Percentiles rank a stretch among this genome's conserved stretches.
phyloP scores from a whole-genome alignment of 345 rosid species.

The Odontarrhena argentea region DNA sequence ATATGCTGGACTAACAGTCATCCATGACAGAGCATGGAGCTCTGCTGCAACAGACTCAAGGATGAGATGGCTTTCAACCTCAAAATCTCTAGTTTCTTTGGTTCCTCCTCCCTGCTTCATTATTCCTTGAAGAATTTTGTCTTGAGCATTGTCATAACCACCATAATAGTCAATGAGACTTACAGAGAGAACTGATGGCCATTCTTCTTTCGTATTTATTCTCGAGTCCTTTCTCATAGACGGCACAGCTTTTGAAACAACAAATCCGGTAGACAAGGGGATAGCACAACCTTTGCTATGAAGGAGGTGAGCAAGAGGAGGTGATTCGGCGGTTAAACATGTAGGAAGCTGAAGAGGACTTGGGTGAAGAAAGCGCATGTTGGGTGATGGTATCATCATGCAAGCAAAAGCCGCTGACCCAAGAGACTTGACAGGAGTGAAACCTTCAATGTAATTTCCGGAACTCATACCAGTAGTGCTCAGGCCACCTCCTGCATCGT shows the following conservation, averaged over 20 bases:
- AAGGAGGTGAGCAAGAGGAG: constrained; percentile 98
- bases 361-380: constrained; percentile 95
- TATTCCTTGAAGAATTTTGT: constrained; percentile 54
- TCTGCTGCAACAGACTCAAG: constrained; percentile 87
- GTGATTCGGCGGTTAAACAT: constrained; percentile 96
- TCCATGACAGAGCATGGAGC: constrained; percentile 97
- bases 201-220: constrained; percentile 74
- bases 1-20: constrained; percentile 93
- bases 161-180: constrained; percentile 91
- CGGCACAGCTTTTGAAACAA: constrained; percentile 88
- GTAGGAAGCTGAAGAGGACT: constrained; percentile 90
- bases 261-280: constrained; percentile 88
- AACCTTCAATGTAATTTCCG: constrained; percentile 78
- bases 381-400: constrained; percentile 90
- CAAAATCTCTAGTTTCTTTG: constrained; percentile 72
- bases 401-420: constrained; percentile 83
- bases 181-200: constrained; percentile 92
- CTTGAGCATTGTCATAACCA: constrained; percentile 53
- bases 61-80: constrained; percentile 73
- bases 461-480: constrained; percentile 50
- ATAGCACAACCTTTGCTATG: constrained; percentile 94
- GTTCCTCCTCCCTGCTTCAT: constrained; percentile 66
- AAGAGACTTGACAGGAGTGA: constrained; percentile 88
- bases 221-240: constrained; percentile 76
- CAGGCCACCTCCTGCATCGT: constrained; percentile 65